These are phyloP conservation scores for Pichia paraexigua DNA, from an alignment of 805 yeast species.

Conservation along the genomic window DNA sequence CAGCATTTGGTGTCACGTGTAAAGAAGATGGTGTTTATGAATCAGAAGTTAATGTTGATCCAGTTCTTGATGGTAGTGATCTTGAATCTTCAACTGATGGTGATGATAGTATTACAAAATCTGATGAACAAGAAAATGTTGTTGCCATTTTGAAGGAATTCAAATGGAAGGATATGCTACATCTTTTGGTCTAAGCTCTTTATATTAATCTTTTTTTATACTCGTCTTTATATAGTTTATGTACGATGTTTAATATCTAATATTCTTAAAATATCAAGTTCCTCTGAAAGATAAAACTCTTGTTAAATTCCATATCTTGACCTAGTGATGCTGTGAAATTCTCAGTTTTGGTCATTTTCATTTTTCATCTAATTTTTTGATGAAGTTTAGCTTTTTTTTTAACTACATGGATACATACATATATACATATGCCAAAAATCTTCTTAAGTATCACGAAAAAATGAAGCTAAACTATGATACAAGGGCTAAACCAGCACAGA, in stretches of 20 bases:
- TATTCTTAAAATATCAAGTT: too few species aligned
- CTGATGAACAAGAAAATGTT: slow-evolving; percentile 4
- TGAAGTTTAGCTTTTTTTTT: too few species aligned
- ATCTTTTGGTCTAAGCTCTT: slow-evolving; percentile 9
- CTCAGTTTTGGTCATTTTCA: not conserved
- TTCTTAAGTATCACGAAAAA: not conserved
- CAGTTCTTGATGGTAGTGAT: slow-evolving; percentile 4
- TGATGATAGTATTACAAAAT: not conserved
- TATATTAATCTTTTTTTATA: not conserved
- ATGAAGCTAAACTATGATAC: slow-evolving; percentile 31
- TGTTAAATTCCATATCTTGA: too few species aligned
- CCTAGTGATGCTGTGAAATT: not conserved
- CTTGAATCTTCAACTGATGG: slow-evolving; percentile 8
- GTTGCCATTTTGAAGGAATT: slow-evolving; percentile 8
- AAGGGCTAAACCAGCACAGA: slow-evolving; percentile 33
- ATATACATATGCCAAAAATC: too few species aligned
- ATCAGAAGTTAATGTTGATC: slow-evolving; percentile 7
- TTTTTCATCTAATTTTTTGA: not conserved
- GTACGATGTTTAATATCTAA: not conserved
- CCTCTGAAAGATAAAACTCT: too few species aligned
- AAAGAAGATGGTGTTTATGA: slow-evolving; percentile 11
- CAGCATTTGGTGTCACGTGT: slow-evolving; percentile 13
- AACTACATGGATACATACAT: too few species aligned
- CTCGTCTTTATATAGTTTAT: not conserved
- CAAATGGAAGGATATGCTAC: slow-evolving; percentile 10